phyloP scores from a whole-genome alignment of 345 rosid species.

The Hibiscus syriacus region DNA sequence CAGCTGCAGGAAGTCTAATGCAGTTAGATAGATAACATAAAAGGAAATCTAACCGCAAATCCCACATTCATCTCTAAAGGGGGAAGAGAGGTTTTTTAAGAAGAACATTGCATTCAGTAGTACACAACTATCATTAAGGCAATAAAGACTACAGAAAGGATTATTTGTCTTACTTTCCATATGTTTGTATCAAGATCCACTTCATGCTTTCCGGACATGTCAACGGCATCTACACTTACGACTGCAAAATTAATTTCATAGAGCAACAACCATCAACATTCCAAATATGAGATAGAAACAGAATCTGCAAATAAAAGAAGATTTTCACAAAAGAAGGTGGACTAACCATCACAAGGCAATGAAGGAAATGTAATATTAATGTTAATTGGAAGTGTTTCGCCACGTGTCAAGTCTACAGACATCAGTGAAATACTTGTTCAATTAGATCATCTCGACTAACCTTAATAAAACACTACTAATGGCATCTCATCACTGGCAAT shows the following conservation, averaged over 20 bases:
- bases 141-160: neutral
- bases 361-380: constrained; percentile 88
- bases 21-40: constrained; percentile 17
- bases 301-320: neutral
- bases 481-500: neutral
- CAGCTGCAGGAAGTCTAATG: constrained; percentile 57
- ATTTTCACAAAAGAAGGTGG: neutral
- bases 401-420: constrained; percentile 98
- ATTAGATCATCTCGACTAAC: neutral
- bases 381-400: constrained; percentile 87
- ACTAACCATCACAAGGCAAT: constrained; percentile 83
- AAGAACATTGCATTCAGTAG: neutral
- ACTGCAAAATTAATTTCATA: constrained; percentile 35
- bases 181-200: constrained; percentile 97
- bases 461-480: neutral
- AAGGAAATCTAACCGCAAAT: neutral
- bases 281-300: neutral
- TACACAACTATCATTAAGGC: neutral
- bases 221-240: constrained; percentile 93
- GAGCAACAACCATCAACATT: constrained; percentile 8
- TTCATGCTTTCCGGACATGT: constrained; percentile 99
- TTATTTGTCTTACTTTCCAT: constrained; percentile 67
- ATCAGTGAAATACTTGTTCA: constrained; percentile 37
- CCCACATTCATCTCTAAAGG: neutral
- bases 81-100: neutral